Percentiles rank a stretch among this genome's conserved stretches.
Evolutionary conservation across 768 basidiomycete species (phyloP).

Genomic region (Kwoniella sp.): DNA sequence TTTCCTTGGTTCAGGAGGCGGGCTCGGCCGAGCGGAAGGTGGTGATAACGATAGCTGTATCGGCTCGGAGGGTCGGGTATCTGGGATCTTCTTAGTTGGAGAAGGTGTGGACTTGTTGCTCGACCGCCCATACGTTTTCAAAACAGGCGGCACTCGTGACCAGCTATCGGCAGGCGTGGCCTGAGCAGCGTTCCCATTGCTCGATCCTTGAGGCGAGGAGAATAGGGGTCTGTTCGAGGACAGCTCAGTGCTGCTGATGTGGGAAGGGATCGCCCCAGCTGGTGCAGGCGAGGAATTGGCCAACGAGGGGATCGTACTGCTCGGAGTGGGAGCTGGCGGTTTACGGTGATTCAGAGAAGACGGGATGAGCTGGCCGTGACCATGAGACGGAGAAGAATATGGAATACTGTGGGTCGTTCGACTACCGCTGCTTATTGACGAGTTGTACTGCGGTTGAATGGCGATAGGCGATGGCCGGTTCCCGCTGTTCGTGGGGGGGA

Average conservation of each 20-base stretch:
- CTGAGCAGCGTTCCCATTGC: neutral
- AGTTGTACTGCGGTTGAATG: no score
- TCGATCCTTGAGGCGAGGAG: slow-evolving; percentile 33
- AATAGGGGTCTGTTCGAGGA: slow-evolving; percentile 32
- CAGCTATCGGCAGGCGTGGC: slow-evolving; percentile 1
- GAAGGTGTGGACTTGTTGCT: slow-evolving; percentile 1
- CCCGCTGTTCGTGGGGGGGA: neutral
- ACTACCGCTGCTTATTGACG: no score
- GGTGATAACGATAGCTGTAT: slow-evolving; percentile 8
- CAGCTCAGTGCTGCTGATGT: slow-evolving; percentile 12
- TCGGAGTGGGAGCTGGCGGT: slow-evolving; percentile 12
- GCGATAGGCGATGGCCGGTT: neutral
- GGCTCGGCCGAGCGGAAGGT: neutral
- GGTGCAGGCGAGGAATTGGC: neutral
- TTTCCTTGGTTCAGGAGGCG: neutral
- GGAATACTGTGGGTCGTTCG: no score
- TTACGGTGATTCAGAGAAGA: slow-evolving; percentile 7
- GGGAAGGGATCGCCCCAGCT: neutral
- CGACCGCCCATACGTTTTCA: slow-evolving; percentile 4
- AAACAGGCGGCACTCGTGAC: neutral
- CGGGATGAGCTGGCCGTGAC: slow-evolving; percentile 4
- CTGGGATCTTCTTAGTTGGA: neutral
- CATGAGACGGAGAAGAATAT: neutral
- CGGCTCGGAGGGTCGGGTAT: neutral
- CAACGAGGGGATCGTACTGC: slow-evolving; percentile 10